Evolutionary conservation across 2,329 filamentous ascomycete genomes (phyloP).

Genomic region (Atkinsonella texensis): DNA sequence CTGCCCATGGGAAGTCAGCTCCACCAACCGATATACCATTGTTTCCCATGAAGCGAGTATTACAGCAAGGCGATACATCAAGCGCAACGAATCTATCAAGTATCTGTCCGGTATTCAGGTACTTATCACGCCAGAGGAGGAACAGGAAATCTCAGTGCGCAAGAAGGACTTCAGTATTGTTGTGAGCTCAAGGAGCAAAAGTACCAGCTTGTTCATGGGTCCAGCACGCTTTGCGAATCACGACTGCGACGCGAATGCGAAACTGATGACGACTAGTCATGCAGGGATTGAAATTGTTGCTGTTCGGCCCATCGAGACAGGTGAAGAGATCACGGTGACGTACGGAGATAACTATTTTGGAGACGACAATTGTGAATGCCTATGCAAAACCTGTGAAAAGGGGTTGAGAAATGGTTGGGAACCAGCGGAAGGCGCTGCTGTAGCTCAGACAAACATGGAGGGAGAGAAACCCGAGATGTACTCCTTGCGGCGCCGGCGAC

Average conservation of each 20-base stretch:
- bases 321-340: conserved; percentile 92
- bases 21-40: conserved; percentile 92
- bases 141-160: conserved; percentile 63
- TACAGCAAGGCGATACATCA: conserved; percentile 67
- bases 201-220: conserved; percentile 83
- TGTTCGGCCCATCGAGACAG: conserved; percentile 65
- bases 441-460: conserved; percentile 40
- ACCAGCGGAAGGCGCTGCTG: conserved; percentile 33
- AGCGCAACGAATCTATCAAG: conserved; percentile 74
- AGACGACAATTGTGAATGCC: conserved; percentile 84
- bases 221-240: conserved; percentile 96
- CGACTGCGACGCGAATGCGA: conserved; percentile 87
- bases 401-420: conserved; percentile 73
- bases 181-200: conserved; percentile 83
- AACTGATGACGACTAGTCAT: conserved; percentile 69
- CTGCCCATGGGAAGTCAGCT: conserved; percentile 82
- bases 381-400: conserved; percentile 79
- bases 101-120: conserved; percentile 88
- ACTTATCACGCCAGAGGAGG: conserved; percentile 82
- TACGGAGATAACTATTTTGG: conserved; percentile 97
- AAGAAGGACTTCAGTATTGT: conserved; percentile 97
- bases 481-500: conserved; percentile 40
- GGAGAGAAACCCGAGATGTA: conserved; percentile 38
- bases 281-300: conserved; percentile 88
- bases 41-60: conserved; percentile 80